Conservation (phyloP, 768 basidiomycete genomes). For the Fistulinella prunicolor region DNA sequence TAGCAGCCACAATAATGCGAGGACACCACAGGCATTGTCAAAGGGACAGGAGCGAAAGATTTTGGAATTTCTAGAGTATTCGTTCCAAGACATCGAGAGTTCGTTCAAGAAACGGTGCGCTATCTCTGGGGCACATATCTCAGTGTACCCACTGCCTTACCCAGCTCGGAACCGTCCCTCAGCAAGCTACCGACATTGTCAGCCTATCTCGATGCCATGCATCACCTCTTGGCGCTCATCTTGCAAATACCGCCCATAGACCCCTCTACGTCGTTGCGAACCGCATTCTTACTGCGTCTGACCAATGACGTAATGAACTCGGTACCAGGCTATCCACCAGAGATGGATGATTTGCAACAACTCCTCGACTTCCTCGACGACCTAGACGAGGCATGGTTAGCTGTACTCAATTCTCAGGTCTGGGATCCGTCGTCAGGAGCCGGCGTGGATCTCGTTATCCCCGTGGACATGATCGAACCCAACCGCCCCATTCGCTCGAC, state of each 20-base stretch:
- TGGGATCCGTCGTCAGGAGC: conserved; percentile 56
- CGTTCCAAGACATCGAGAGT: conserved; percentile 62
- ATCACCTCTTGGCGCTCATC: conserved; percentile 55
- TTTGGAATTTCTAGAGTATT: conserved; percentile 60
- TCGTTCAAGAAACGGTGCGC: conserved; percentile 74
- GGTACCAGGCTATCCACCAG: conserved; percentile 58
- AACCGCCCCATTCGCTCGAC: conserved; percentile 37
- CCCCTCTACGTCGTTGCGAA: conserved; percentile 66
- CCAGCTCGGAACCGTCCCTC: conserved; percentile 33
- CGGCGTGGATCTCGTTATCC: conserved; percentile 41
- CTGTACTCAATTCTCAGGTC: conserved; percentile 57
- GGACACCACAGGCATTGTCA: conserved; percentile 37
- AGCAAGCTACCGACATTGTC: conserved; percentile 56
- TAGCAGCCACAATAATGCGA: too few species aligned
- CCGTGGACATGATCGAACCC: conserved; percentile 33
- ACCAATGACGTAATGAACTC: conserved; percentile 63
- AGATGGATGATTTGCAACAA: conserved; percentile 42
- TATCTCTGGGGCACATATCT: background rate
- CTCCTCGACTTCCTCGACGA: conserved; percentile 69
- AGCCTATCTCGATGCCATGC: conserved; percentile 57
- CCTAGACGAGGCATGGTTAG: conserved; percentile 72
- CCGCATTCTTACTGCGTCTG: conserved; percentile 64
- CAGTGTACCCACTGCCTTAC: conserved; percentile 1
- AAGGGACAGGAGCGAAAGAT: conserved; percentile 61
- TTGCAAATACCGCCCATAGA: conserved; percentile 74